Evolutionary conservation across 179 eudicot species (phyloP).

Genomic region (Pouteria campechiana): DNA sequence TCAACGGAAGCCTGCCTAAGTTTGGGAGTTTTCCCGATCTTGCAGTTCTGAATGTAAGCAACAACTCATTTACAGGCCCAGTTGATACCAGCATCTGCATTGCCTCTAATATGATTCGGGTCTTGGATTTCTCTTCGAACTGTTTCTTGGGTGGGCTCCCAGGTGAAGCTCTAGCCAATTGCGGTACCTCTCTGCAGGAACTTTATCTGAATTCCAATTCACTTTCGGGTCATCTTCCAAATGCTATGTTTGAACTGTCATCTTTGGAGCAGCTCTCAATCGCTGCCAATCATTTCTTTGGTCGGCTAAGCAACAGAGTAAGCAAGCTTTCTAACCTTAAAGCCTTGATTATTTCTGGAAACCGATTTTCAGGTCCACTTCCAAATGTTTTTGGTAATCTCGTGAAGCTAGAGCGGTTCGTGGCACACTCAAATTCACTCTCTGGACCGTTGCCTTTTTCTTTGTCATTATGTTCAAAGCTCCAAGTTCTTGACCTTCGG

Average conservation of each 20-base stretch:
- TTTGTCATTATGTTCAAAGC: constrained; percentile 37
- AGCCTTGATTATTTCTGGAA: constrained; percentile 29
- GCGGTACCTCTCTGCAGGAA: constrained; percentile 42
- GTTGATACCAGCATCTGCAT: constrained; percentile 39
- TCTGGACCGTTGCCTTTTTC: constrained; percentile 58
- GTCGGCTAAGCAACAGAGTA: constrained; percentile 43
- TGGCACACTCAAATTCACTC: constrained; percentile 55
- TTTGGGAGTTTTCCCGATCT: constrained; percentile 42
- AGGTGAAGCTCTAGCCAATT: constrained; percentile 39
- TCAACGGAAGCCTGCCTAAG: constrained; percentile 41
- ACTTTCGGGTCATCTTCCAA: constrained; percentile 54
- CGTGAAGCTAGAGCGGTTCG: constrained; percentile 33
- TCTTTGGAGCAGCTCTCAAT: constrained; percentile 59
- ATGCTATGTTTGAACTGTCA: constrained; percentile 37
- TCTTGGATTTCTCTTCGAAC: constrained; percentile 70
- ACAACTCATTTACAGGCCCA: constrained; percentile 54
- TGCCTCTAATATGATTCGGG: constrained; percentile 27
- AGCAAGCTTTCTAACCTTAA: constrained; percentile 67
- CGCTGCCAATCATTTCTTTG: constrained; percentile 53
- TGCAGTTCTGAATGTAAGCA: constrained; percentile 55
- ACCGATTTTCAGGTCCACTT: constrained; percentile 53
- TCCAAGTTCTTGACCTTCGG: constrained; percentile 62
- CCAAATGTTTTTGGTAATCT: constrained; percentile 67
- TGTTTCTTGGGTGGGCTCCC: constrained; percentile 48
- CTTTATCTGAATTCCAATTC: constrained; percentile 48